phyloP scores from a whole-genome alignment of 192 early-diverging fungal species.

The Cladochytrium replicatum region DNA sequence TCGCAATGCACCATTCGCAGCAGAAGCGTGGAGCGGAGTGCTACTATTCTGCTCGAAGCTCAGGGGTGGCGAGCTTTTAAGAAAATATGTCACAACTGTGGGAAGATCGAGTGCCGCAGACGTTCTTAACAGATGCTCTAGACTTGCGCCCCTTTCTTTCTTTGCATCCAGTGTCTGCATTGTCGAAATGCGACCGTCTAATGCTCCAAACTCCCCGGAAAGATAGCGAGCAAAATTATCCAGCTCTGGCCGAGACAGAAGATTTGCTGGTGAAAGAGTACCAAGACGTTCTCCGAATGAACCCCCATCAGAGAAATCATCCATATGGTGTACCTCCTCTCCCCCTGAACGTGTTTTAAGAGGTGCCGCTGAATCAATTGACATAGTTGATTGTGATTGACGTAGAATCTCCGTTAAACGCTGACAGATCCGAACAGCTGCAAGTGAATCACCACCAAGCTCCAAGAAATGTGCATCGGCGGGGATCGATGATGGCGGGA shows the following conservation, averaged over 20 bases:
- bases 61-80: too few relatives aligned
- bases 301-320: neutral
- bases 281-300: conserved; percentile 26
- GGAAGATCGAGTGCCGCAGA: too few relatives aligned
- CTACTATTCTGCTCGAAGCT: too few relatives aligned
- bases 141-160: too few relatives aligned
- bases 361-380: too few relatives aligned
- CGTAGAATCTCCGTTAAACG: neutral
- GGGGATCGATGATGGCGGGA: neutral
- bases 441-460: conserved; percentile 27
- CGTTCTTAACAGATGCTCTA: too few relatives aligned
- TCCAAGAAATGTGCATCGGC: conserved; percentile 10
- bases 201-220: neutral
- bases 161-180: too few relatives aligned
- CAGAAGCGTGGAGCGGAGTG: too few relatives aligned
- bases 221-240: conserved; percentile 18
- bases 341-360: too few relatives aligned
- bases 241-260: conserved; percentile 20
- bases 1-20: too few relatives aligned
- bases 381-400: neutral
- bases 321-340: neutral
- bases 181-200: neutral
- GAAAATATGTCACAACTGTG: too few relatives aligned
- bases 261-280: conserved; percentile 20
- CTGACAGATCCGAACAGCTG: conserved; percentile 19